phyloP scores from a whole-genome alignment of 176 grass and related monocot species.

The Carex cristatella region DNA sequence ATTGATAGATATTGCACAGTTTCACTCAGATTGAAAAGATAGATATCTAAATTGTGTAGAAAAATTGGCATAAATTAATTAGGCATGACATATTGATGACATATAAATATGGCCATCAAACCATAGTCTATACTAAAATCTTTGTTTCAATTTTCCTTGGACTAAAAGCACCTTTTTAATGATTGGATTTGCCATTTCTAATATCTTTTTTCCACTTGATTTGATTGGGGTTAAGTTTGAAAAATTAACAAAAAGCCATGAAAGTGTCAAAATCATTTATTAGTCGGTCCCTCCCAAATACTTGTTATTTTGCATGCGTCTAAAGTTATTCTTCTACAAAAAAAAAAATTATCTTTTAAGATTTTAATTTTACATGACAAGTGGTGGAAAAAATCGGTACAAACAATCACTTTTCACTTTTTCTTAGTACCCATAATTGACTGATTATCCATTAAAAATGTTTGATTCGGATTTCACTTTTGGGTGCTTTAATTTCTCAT shows the following conservation, averaged over 20 bases:
- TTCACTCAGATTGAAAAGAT: background rate
- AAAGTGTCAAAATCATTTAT: background rate
- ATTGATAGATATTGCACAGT: background rate
- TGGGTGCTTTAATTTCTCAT: background rate
- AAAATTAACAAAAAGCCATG: background rate
- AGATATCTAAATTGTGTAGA: slow-evolving; percentile 7
- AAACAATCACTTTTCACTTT: background rate
- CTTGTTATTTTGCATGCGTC: background rate
- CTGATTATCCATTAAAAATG: background rate
- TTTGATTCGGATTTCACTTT: background rate
- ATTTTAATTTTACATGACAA: background rate
- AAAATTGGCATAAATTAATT: background rate
- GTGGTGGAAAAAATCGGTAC: background rate
- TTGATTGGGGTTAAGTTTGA: background rate
- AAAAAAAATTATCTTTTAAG: background rate
- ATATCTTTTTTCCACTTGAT: background rate
- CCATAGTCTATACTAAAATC: background rate
- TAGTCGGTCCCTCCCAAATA: background rate
- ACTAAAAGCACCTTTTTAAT: background rate
- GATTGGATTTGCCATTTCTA: slow-evolving; percentile 9
- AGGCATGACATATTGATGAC: slow-evolving; percentile 10
- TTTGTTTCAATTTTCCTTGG: slow-evolving; percentile 6
- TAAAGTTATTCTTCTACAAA: background rate
- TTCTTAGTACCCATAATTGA: background rate
- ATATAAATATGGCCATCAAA: background rate